Percentiles rank a stretch among this genome's conserved stretches.
Conservation (phyloP, 1,284 basidiomycete genomes). For the Austropuccinia psidii region DNA sequence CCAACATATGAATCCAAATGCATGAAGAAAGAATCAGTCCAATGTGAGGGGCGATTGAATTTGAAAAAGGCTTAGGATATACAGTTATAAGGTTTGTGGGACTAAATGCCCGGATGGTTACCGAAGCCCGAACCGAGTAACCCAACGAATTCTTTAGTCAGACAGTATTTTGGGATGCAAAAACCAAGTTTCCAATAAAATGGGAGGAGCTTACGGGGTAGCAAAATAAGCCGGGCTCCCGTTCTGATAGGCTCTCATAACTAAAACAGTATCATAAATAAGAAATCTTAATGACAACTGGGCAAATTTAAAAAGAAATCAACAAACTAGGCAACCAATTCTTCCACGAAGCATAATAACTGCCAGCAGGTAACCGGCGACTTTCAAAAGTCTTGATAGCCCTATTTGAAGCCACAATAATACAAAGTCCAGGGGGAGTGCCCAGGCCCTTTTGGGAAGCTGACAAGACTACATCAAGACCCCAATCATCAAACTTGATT, state of each 20-base stretch:
- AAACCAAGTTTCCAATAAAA: not conserved
- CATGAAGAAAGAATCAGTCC: constrained; percentile 41
- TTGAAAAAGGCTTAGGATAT: not conserved
- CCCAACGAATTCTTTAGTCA: not conserved
- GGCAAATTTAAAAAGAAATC: constrained; percentile 36
- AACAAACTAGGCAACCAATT: constrained; percentile 50
- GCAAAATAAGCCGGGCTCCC: constrained; percentile 76
- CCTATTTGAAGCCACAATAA: constrained; percentile 70
- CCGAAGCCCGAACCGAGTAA: not conserved
- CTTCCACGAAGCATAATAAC: constrained; percentile 85
- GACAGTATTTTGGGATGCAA: not conserved
- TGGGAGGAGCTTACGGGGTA: constrained; percentile 53
- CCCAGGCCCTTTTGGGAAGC: constrained; percentile 95
- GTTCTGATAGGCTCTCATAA: constrained; percentile 81
- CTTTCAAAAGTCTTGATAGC: constrained; percentile 68
- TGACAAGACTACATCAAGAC: constrained; percentile 76
- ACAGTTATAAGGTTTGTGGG: constrained; percentile 45
- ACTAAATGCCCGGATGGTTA: not conserved
- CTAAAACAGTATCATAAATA: constrained; percentile 57
- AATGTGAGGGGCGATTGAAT: constrained; percentile 44
- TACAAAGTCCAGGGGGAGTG: constrained; percentile 84
- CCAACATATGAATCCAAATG: constrained; percentile 55
- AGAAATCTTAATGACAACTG: not conserved
- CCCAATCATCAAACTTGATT: constrained; percentile 87
- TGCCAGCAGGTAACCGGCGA: constrained; percentile 62